Evolutionary conservation across 345 rosid genomes (phyloP), one percentile per base, ranked within the genome.

Genomic region (Pugionium cornutum): DNA sequence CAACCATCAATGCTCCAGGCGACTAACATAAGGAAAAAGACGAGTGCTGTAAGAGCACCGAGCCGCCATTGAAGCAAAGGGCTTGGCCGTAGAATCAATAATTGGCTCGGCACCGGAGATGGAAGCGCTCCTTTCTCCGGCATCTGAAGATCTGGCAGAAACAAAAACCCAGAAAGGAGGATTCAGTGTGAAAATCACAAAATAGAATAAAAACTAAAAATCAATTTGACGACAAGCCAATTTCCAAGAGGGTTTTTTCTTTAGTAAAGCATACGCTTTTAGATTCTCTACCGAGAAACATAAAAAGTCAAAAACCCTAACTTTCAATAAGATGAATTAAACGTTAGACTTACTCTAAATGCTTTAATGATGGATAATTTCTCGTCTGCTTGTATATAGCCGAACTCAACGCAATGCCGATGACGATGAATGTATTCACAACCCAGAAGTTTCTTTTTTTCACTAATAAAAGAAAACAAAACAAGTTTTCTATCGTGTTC

Each of bases 1-100:
- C 85, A 69, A 2, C 89, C 88, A 53, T 94, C 99, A 2, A 88
- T 68, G 82, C 85, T 85, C 95, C 92, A 88, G 41, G 85, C 75
- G 25, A 73, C 81, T 59, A 86, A 68, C 92, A 85, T 72, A 7
- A 78, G 82, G 39, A 82, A 64, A 48, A 85, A 83, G 35, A 84
- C 87, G 2, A 94, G 70, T 65, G 86, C 80, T 5, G 86, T 79
- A 4, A 90, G 76, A 10, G 83, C 73, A 55, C 87, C 83, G 53
- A 94, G 79, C 41, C 97, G 80, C 90, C 92, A 85, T 75, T 83
- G 91, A 72, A 78, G 79, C 34, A 83, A 11, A 29, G 72, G 84
- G 6, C 69, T 77, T 9, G 86, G 76, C 5, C 78, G 72, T 57
- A 73, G 34, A 40, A 72, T 35, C 79, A 72, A 34, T 70, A 81